These are phyloP conservation scores for Cucumis melo DNA, from an alignment of 306 rosid genomes.

Conservation along the genomic window DNA sequence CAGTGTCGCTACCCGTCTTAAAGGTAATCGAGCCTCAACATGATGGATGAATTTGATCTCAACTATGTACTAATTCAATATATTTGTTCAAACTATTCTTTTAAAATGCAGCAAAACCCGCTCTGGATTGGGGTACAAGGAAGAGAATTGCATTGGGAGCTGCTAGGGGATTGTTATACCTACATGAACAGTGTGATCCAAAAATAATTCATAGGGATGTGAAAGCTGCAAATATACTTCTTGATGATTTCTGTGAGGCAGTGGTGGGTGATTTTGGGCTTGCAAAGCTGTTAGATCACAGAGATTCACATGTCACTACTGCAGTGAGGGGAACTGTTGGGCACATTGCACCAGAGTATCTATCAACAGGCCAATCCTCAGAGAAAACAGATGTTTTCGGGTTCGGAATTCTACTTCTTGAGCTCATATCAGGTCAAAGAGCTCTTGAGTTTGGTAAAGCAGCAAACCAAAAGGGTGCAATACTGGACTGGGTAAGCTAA, in stretches of 20 bases:
- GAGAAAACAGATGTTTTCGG: constrained; percentile 68
- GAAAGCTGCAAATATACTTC: constrained; percentile 62
- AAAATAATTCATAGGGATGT: constrained; percentile 67
- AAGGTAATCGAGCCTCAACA: constrained; percentile 23
- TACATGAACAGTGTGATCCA: constrained; percentile 74
- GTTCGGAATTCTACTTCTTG: constrained; percentile 58
- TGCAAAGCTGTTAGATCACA: constrained; percentile 54
- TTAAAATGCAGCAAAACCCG: constrained; percentile 33
- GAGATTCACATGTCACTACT: constrained; percentile 58
- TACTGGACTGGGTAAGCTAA: constrained; percentile 53
- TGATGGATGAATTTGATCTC: neutral
- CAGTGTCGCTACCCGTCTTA: constrained; percentile 55
- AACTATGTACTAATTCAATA: neutral
- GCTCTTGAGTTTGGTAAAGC: constrained; percentile 61
- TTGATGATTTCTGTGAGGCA: constrained; percentile 50
- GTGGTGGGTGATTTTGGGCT: constrained; percentile 67
- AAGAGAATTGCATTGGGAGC: constrained; percentile 65
- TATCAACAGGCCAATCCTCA: constrained; percentile 65
- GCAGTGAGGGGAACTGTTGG: constrained; percentile 74
- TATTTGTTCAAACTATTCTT: neutral
- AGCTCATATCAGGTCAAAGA: constrained; percentile 51
- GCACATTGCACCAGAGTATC: constrained; percentile 65
- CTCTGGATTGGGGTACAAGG: constrained; percentile 53
- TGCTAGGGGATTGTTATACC: constrained; percentile 46
- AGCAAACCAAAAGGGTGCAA: constrained; percentile 52